Evolutionary conservation across 768 basidiomycete genomes (phyloP).

Genomic region (Tulasnella sp.): DNA sequence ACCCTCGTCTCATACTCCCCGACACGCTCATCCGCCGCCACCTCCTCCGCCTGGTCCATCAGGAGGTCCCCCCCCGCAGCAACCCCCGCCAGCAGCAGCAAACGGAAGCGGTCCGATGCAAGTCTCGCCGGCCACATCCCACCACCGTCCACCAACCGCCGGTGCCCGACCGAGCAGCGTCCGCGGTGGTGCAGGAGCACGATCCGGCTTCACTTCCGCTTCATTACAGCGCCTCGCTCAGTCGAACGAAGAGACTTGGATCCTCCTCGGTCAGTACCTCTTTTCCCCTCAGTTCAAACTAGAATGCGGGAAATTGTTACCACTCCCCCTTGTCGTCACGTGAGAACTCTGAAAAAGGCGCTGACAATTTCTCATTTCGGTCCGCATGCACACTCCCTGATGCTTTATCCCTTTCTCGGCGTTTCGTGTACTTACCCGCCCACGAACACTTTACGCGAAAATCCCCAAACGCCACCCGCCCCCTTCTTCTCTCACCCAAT

Average conservation of each 20-base stretch:
- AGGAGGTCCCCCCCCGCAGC: conserved; percentile 32
- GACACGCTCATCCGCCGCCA: conserved; percentile 12
- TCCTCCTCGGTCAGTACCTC: conserved; percentile 71
- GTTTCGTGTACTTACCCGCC: background rate
- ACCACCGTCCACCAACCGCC: conserved; percentile 13
- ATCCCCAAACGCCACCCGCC: conserved; percentile 11
- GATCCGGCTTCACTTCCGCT: background rate
- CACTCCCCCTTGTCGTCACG: background rate
- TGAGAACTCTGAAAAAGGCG: background rate
- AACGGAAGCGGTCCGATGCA: conserved; percentile 30
- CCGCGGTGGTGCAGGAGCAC: background rate
- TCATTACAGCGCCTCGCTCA: conserved; percentile 71
- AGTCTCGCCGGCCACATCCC: conserved; percentile 37
- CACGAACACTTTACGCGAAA: background rate
- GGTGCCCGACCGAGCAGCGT: background rate
- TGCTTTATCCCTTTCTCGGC: background rate
- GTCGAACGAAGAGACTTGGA: conserved; percentile 94
- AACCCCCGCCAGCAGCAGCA: conserved; percentile 36
- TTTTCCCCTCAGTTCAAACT: background rate
- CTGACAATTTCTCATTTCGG: conserved; percentile 20
- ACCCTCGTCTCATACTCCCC: background rate
- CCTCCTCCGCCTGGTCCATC: background rate
- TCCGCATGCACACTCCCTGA: background rate
- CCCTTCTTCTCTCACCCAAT: background rate
- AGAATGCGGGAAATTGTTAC: background rate